Base-by-base conservation (phyloP, 768 basidiomycete genomes). In the Stropharia rugosoannulata region DNA sequence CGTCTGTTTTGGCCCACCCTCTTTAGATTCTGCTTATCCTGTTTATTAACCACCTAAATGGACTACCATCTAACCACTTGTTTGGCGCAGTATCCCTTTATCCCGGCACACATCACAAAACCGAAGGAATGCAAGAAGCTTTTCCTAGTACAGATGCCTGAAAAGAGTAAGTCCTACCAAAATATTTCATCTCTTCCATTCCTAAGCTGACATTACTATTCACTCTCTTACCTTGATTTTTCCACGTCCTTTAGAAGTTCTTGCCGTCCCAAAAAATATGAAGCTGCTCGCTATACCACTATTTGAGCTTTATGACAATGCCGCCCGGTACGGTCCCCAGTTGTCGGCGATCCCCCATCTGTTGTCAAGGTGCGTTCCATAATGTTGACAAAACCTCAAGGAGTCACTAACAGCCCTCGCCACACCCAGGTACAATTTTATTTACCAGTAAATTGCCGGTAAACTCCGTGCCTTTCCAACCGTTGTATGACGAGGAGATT, bases 191-290 rank as follows among this genome's bases (percentile, higher is more conserved):
- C 39, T 55, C 13, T 46, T n/a, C 16, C 39, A 25, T 22, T 41
- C 35, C 47, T 32, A 42, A 35, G 35, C 44, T 36, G 29, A n/a
- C 29, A 44, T 49, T 35, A 35, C 43, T 44, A 18, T 39, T 18
- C 50, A 19, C 40, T 15, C 36, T 39, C 10, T 4, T 7, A 38
- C 37, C 18, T 51, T 40, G 41, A 44, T 29, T 32, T 38, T 47
- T 27, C 16, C 42, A 25, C 19, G 29, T 27, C 37, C 27, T 55
- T 18, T 70, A 98, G 96, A 97, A 70, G 91, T 96, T 13, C 85
- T 99, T 8, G 93, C 95, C 0, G 95, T 99, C 3, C 97, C 97
- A 0, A 93, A 92, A 74, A 99, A 99, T 71, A 98, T 98, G 96
- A 98, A 98, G 68, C 83, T 99, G 7, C 85, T 96, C 40, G 96